These are phyloP conservation scores for Barnettozyma salicaria DNA, from an alignment of 805 yeast genomes.

Conservation along the genomic window DNA sequence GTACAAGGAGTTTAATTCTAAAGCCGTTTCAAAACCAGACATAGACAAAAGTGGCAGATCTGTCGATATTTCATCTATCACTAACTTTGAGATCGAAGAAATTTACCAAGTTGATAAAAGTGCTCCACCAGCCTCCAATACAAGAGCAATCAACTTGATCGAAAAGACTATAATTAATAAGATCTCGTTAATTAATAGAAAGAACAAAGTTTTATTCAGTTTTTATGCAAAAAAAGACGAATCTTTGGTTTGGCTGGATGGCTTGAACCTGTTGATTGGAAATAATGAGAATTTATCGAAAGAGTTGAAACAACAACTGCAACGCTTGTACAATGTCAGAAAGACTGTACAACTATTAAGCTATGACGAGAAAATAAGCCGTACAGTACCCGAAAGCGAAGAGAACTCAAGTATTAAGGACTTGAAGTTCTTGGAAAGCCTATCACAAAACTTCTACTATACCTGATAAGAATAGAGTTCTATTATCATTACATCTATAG, in stretches of 20 bases:
- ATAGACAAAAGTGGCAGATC: conserved; percentile 51
- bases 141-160: conserved; percentile 46
- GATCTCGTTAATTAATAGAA: conserved; percentile 43
- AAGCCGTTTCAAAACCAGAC: conserved; percentile 45
- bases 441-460: conserved; percentile 20
- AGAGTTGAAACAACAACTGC: conserved; percentile 40
- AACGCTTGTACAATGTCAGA: conserved; percentile 39
- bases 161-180: conserved; percentile 54
- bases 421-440: conserved; percentile 14
- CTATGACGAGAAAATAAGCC: conserved; percentile 18
- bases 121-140: conserved; percentile 29
- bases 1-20: conserved; percentile 49
- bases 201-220: conserved; percentile 39
- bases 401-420: not conserved
- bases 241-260: conserved; percentile 74
- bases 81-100: conserved; percentile 44
- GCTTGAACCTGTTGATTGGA: conserved; percentile 48
- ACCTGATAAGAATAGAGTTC: conserved; percentile 7
- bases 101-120: conserved; percentile 42
- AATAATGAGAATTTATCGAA: conserved; percentile 32
- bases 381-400: not conserved
- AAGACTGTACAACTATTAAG: conserved; percentile 43
- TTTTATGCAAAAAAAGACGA: conserved; percentile 67
- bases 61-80: conserved; percentile 47
- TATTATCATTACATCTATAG: not conserved